A percentile compares a stretch with the other conserved stretches of the same genome.
Evolutionary conservation across 1,284 basidiomycete species (phyloP).

Genomic region (Puccinia horiana): DNA sequence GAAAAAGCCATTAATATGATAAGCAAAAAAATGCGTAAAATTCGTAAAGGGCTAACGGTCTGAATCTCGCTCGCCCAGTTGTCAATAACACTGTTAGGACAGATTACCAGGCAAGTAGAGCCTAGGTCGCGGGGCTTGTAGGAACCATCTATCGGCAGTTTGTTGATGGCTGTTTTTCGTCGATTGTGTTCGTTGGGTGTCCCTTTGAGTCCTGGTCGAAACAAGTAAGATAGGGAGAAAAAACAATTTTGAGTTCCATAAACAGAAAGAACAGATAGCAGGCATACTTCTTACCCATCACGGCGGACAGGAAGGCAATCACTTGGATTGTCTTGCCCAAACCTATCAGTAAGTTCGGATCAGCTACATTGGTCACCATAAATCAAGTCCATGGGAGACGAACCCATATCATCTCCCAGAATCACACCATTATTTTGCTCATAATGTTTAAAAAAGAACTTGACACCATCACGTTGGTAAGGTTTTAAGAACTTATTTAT

Average conservation of each 20-base stretch:
- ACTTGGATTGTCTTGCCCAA: slow-evolving; percentile 49
- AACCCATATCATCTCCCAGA: slow-evolving; percentile 47
- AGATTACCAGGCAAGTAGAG: slow-evolving; percentile 45
- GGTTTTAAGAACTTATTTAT: slow-evolving; percentile 42
- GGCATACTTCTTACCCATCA: slow-evolving; percentile 27
- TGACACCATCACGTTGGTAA: slow-evolving; percentile 49
- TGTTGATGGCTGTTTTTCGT: slow-evolving; percentile 30
- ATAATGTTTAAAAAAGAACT: slow-evolving; percentile 40
- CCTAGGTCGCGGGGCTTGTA: slow-evolving; percentile 35
- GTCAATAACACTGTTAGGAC: slow-evolving; percentile 46
- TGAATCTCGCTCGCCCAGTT: slow-evolving; percentile 41
- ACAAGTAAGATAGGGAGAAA: neutral
- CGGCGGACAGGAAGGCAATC: slow-evolving; percentile 38
- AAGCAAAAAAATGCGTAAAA: neutral
- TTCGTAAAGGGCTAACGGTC: slow-evolving; percentile 18
- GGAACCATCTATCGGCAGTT: neutral
- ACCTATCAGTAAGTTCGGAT: neutral
- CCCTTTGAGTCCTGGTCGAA: slow-evolving; percentile 23
- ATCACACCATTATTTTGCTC: slow-evolving; percentile 30
- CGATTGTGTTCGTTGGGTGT: slow-evolving; percentile 29
- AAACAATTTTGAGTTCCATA: too few relatives aligned
- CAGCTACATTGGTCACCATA: neutral
- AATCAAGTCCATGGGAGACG: neutral
- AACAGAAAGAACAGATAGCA: neutral
- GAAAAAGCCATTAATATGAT: neutral